These are phyloP conservation scores for Penicillium sp. DNA, from an alignment of 2,329 filamentous ascomycete species.

Conservation along the genomic window DNA sequence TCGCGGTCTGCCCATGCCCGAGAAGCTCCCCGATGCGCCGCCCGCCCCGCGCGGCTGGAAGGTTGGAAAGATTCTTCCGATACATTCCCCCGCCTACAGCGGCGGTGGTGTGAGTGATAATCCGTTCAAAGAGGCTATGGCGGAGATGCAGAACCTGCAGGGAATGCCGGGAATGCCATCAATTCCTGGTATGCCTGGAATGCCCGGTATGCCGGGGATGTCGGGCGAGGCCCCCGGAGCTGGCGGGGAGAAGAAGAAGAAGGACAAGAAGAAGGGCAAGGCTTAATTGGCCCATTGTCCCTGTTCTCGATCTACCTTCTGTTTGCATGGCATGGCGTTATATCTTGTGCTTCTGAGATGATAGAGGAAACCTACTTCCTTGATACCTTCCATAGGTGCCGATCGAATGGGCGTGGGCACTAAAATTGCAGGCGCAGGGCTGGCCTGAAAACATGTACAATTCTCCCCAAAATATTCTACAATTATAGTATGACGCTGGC, in stretches of 20 bases:
- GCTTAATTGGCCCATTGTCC: conserved; percentile 24
- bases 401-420: neutral
- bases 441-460: conserved; percentile 4
- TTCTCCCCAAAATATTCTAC: conserved; percentile 1
- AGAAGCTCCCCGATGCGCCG: conserved; percentile 67
- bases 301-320: conserved; percentile 20
- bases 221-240: conserved; percentile 32
- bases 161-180: conserved; percentile 44
- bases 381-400: conserved; percentile 1
- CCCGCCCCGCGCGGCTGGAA: conserved; percentile 88
- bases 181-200: conserved; percentile 50
- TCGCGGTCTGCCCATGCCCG: conserved; percentile 66
- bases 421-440: neutral
- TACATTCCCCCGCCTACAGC: conserved; percentile 83
- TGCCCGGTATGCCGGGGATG: conserved; percentile 46
- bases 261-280: conserved; percentile 52
- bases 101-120: conserved; percentile 94
- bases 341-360: conserved; percentile 23
- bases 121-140: conserved; percentile 94
- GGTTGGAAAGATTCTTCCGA: conserved; percentile 76
- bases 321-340: conserved; percentile 41
- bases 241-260: conserved; percentile 44
- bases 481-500: neutral
- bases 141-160: conserved; percentile 67
- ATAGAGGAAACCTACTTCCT: conserved; percentile 1